phyloP scores from a whole-genome alignment of 2,329 filamentous ascomycete genomes.

The Fusarium musae region DNA sequence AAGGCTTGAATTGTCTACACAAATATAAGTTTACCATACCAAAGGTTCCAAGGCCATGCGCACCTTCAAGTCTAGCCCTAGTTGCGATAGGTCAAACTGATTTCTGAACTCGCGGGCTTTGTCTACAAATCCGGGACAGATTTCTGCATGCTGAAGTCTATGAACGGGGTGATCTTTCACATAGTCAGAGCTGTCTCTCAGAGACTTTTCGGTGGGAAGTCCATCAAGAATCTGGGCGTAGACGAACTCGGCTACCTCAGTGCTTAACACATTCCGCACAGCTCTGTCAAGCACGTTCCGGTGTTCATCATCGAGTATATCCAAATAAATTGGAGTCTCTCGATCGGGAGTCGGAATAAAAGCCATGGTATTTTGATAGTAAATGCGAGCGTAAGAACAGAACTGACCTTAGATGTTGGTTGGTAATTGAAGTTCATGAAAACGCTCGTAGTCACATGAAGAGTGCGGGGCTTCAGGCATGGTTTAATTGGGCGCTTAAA shows the following conservation, averaged over 20 bases:
- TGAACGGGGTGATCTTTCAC: background rate
- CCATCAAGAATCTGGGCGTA: conserved; percentile 27
- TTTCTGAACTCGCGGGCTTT: conserved; percentile 3
- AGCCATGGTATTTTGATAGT: too few relatives aligned
- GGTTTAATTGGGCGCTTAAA: too few relatives aligned
- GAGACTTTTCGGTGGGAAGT: background rate
- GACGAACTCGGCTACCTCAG: background rate
- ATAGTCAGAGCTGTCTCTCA: background rate
- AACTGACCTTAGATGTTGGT: too few relatives aligned
- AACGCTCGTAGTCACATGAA: too few relatives aligned
- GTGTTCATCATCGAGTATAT: background rate
- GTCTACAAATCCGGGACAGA: conserved; percentile 6
- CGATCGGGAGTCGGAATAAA: too few relatives aligned
- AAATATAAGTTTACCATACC: accelerated
- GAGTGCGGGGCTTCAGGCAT: too few relatives aligned
- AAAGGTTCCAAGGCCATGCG: accelerated
- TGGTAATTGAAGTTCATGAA: too few relatives aligned
- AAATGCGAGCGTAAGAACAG: too few relatives aligned
- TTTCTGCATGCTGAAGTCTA: background rate
- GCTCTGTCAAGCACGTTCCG: background rate
- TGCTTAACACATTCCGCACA: background rate
- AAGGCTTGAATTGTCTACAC: background rate
- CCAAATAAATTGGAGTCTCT: too few relatives aligned
- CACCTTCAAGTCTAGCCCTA: accelerated
- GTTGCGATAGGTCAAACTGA: background rate